These are phyloP conservation scores for Ramaria sp. DNA, from an alignment of 768 basidiomycete genomes.

Conservation along the genomic window DNA sequence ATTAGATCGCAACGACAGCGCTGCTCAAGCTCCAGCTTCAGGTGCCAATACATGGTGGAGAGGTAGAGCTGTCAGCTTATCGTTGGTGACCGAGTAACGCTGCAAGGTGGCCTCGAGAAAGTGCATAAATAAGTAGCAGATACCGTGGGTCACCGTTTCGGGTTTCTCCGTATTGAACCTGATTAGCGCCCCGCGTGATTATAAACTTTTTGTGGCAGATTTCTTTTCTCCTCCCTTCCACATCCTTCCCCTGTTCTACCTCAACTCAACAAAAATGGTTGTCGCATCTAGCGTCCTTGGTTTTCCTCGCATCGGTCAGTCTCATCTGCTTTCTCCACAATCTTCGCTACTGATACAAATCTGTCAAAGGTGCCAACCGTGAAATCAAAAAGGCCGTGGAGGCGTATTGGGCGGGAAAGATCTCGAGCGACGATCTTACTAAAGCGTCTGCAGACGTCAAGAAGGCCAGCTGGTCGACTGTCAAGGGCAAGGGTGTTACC, in stretches of 20 bases:
- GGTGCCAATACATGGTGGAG: too few species aligned
- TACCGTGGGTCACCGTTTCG: neutral
- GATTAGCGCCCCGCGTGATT: slow-evolving; percentile 1
- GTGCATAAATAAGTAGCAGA: too few species aligned
- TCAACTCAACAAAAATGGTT: neutral
- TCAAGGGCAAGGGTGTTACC: slow-evolving; percentile 83
- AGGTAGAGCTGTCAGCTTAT: too few species aligned
- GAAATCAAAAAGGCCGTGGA: slow-evolving; percentile 98
- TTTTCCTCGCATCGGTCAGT: slow-evolving; percentile 81
- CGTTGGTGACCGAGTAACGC: too few species aligned
- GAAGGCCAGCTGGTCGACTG: slow-evolving; percentile 76
- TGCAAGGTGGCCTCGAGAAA: too few species aligned
- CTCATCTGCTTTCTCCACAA: neutral
- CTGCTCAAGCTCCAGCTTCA: too few species aligned
- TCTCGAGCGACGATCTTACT: slow-evolving; percentile 77
- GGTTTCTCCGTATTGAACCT: neutral
- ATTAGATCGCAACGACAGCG: too few species aligned
- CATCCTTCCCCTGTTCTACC: neutral
- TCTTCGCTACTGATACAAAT: slow-evolving; percentile 1
- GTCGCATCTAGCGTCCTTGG: slow-evolving; percentile 81
- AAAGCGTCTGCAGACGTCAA: slow-evolving; percentile 81
- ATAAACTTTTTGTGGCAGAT: neutral
- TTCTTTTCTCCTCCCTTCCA: neutral
- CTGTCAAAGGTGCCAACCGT: slow-evolving; percentile 67
- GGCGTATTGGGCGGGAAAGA: slow-evolving; percentile 94